Base-by-base conservation (phyloP, 495 filamentous ascomycete species). In the Hypoxylon lienhwacheense region DNA sequence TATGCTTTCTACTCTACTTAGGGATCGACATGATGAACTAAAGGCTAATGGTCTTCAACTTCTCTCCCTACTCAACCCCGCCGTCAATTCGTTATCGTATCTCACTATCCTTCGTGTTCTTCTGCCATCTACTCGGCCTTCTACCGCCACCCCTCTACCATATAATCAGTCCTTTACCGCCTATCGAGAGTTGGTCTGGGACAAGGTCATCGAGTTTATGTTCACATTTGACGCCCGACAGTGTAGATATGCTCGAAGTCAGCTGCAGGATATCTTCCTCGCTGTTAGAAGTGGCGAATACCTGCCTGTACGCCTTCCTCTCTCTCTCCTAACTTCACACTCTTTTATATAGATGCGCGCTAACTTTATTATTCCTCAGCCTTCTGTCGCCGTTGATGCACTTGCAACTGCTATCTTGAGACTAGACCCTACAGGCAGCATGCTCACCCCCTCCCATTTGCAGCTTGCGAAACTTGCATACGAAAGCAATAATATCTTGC, bases 361-460 rank as follows among this genome's bases (percentile, higher is more conserved):
- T 61, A 29, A 65, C 44, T 26, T 10, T 1, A 15, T 24, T 10
- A 1, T 28, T 11, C 7, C 19, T 20, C 21, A 78, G 87, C 80
- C 85, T 7, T 67, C 75, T 2, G 66, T 82, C 33, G 86, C 83
- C 6, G 75, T 89, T 31, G 72, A 74, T 14, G 70, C 81, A 4
- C 73, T 91, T 20, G 70, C 80, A 31, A 74, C 80, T 43, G 86
- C 86, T 14, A 81, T 95, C 46, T 72, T 91, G 15, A 81, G 80
- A 55, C 73, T 95, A 10, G 87, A 93, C 53, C 83, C 86, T 7
- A 78, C 81, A n/a, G 81, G 80, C 34, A 79, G 79, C 12, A 79
- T 85, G 24, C 81, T 95, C 49, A 92, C 89, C 3, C 79, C 78
- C 1, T 75, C 73, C 33, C 90, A 95, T 54, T 60, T 86, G 19